Percentiles rank a stretch among this genome's conserved stretches.
Evolutionary conservation across 2,329 filamentous ascomycete genomes (phyloP).

Genomic region (Plenodomus lindquistii): DNA sequence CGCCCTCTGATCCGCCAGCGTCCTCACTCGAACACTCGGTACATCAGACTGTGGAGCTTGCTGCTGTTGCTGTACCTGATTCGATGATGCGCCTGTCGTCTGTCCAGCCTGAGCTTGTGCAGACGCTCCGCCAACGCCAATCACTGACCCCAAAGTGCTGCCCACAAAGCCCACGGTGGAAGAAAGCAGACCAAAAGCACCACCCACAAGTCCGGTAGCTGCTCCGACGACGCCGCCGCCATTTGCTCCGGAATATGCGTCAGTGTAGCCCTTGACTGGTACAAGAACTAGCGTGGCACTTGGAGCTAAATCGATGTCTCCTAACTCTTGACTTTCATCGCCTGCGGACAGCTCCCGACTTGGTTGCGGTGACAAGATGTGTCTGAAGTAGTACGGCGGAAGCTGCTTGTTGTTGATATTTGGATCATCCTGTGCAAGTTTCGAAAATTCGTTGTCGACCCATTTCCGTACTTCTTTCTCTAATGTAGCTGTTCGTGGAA

Average conservation of each 20-base stretch:
- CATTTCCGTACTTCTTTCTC: constrained; percentile 70
- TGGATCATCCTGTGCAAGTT: constrained; percentile 24
- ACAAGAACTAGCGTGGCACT: constrained; percentile 83
- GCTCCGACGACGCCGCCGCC: constrained; percentile 34
- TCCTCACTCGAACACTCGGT: constrained; percentile 46
- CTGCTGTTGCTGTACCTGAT: constrained; percentile 9
- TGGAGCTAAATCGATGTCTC: constrained; percentile 73
- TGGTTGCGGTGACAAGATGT: constrained; percentile 77
- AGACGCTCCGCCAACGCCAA: constrained; percentile 26
- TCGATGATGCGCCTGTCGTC: constrained; percentile 12
- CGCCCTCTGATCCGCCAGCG: constrained; percentile 52
- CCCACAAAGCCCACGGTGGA: constrained; percentile 40
- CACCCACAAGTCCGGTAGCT: constrained; percentile 37
- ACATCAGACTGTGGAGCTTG: constrained; percentile 17
- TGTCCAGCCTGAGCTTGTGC: constrained; percentile 11
- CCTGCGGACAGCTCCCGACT: constrained; percentile 73
- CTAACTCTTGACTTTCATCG: constrained; percentile 72
- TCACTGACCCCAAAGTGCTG: constrained; percentile 35
- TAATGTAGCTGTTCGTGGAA: constrained; percentile 67
- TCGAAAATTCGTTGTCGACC: constrained; percentile 62
- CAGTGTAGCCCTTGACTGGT: constrained; percentile 65
- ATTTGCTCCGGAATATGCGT: constrained; percentile 57
- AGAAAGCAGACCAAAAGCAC: constrained; percentile 40
- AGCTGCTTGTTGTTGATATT: constrained; percentile 26
- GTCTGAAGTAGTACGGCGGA: constrained; percentile 78